Conservation (phyloP, 164 flowering plant species). For the Nymphaea colorata region DNA sequence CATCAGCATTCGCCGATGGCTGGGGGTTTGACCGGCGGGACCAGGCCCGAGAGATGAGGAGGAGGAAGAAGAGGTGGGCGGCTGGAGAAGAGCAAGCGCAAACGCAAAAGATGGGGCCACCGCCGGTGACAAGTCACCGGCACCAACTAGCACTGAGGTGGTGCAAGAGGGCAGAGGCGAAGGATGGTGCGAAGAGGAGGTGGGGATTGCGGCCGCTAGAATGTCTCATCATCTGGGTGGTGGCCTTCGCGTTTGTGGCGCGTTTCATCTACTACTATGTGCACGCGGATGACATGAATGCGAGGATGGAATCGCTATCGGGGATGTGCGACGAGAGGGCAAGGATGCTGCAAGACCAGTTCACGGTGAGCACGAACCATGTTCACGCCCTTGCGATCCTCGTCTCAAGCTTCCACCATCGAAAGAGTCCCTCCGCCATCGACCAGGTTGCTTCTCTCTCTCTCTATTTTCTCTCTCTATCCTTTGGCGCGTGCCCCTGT, state of each 20-base stretch:
- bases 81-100: background rate
- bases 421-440: constrained; percentile 73
- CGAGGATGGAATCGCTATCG: constrained; percentile 52
- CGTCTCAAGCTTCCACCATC: constrained; percentile 76
- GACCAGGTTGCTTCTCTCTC: constrained; percentile 48
- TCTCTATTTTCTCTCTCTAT: background rate
- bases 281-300: constrained; percentile 40
- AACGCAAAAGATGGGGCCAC: background rate
- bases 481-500: background rate
- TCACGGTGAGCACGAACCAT: constrained; percentile 88
- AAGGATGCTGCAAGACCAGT: constrained; percentile 89
- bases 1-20: background rate
- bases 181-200: background rate
- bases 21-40: background rate
- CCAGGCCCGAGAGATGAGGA: background rate
- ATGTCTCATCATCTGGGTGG: constrained; percentile 1
- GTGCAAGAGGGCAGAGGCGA: background rate
- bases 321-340: constrained; percentile 89
- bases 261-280: constrained; percentile 20
- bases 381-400: constrained; percentile 89
- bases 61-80: background rate
- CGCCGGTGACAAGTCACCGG: background rate
- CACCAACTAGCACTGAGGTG: background rate
- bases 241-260: constrained; percentile 19
- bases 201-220: constrained; percentile 5